phyloP scores from a whole-genome alignment of 2,329 filamentous ascomycete genomes.

The Diaporthe destruens region DNA sequence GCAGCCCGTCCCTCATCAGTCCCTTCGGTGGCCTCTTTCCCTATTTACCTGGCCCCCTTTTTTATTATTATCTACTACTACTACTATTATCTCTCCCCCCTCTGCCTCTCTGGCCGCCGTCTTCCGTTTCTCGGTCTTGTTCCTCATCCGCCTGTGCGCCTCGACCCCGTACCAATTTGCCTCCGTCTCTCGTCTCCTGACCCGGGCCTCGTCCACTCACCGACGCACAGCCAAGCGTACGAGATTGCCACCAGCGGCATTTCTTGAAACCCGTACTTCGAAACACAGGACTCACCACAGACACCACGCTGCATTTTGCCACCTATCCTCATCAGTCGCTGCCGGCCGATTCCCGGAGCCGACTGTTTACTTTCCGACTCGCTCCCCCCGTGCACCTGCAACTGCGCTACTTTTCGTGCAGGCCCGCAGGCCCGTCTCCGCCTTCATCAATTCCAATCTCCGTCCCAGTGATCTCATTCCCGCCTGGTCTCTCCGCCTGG shows the following conservation, averaged over 20 bases:
- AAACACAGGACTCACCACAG: constrained; percentile 22
- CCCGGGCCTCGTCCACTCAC: constrained; percentile 1
- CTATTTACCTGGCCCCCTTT: constrained; percentile 19
- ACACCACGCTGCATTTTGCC: background rate
- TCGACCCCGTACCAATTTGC: constrained; percentile 26
- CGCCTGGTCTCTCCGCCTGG: background rate
- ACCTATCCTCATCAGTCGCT: background rate
- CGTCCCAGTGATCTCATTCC: background rate
- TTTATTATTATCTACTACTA: constrained; percentile 19
- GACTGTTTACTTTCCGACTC: constrained; percentile 19
- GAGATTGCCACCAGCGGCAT: constrained; percentile 30
- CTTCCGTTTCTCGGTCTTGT: background rate
- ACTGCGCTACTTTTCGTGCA: constrained; percentile 10
- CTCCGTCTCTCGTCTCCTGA: constrained; percentile 15
- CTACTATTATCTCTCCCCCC: constrained; percentile 11
- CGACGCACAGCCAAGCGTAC: constrained; percentile 17
- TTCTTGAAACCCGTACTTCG: constrained; percentile 30
- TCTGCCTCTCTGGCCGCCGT: background rate
- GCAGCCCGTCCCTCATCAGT: background rate
- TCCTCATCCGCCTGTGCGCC: background rate
- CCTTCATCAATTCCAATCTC: background rate
- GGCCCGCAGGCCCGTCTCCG: constrained; percentile 1
- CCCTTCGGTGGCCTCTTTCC: background rate
- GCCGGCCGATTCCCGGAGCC: constrained; percentile 27
- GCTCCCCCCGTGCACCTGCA: background rate